A percentile compares a stretch with the other conserved stretches of the same genome.
Evolutionary conservation across 1,139 yeast species (phyloP).

Genomic region (Candida dubliniensis): DNA sequence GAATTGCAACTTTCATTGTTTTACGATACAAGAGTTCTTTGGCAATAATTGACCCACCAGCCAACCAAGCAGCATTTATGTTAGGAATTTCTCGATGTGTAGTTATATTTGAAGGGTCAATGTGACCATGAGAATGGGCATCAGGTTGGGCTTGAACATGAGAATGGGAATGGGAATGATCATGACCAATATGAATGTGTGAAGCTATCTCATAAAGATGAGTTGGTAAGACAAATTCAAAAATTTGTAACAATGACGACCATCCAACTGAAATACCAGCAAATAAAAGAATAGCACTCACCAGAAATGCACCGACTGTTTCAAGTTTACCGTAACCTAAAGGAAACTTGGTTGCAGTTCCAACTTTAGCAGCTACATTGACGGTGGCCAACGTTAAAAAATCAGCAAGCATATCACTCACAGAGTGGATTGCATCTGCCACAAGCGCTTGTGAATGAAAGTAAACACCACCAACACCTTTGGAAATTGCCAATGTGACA

Average conservation of each 20-base stretch:
- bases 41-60: slow-evolving; percentile 79
- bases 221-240: slow-evolving; percentile 67
- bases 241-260: slow-evolving; percentile 71
- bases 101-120: slow-evolving; percentile 7
- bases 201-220: slow-evolving; percentile 41
- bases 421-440: slow-evolving; percentile 93
- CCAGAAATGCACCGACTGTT: slow-evolving; percentile 86
- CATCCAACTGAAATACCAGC: slow-evolving; percentile 95
- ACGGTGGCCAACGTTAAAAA: slow-evolving; percentile 87
- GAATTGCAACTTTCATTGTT: slow-evolving; percentile 74
- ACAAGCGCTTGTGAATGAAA: slow-evolving; percentile 93
- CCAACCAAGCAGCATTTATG: slow-evolving; percentile 95
- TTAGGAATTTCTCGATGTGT: slow-evolving; percentile 50
- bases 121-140: slow-evolving; percentile 28
- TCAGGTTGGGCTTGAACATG: slow-evolving; percentile 34
- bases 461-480: slow-evolving; percentile 83
- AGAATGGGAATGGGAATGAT: slow-evolving; percentile 44
- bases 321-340: slow-evolving; percentile 92
- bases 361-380: slow-evolving; percentile 67
- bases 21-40: slow-evolving; percentile 86
- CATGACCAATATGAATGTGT: slow-evolving; percentile 53
- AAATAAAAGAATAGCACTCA: slow-evolving; percentile 73
- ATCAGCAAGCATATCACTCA: slow-evolving; percentile 87
- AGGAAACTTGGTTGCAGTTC: slow-evolving; percentile 64
- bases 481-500: slow-evolving; percentile 80